A percentile compares a stretch with the other conserved stretches of the same genome.
These are phyloP conservation scores for Flammula alnicola DNA, from an alignment of 1,284 basidiomycete species.

Conservation along the genomic window DNA sequence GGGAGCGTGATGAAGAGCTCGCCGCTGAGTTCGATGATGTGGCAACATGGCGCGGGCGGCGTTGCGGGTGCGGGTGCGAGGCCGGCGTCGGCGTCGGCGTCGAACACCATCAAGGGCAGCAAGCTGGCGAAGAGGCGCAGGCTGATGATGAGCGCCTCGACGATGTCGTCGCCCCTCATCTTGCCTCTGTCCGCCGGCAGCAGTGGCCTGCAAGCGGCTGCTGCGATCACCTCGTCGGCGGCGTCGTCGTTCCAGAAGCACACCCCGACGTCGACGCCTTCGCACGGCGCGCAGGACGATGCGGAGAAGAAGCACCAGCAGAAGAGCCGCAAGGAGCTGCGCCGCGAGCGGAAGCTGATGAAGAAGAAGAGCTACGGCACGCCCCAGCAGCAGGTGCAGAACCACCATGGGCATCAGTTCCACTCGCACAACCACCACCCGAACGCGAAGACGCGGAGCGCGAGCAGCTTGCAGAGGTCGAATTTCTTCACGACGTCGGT, in stretches of 20 bases:
- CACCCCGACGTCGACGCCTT: constrained; percentile 24
- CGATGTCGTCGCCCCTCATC: constrained; percentile 29
- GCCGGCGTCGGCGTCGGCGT: constrained; percentile 5
- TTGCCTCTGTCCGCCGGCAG: constrained; percentile 23
- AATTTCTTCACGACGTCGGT: constrained; percentile 10
- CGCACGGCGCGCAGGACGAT: constrained; percentile 30
- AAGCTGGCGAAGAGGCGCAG: constrained; percentile 32
- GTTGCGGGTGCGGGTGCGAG: constrained; percentile 4
- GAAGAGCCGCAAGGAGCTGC: constrained; percentile 59
- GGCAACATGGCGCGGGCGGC: constrained; percentile 43
- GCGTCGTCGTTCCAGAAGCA: constrained; percentile 49
- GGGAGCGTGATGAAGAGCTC: constrained; percentile 55
- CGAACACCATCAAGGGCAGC: constrained; percentile 28
- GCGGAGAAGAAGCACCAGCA: constrained; percentile 28
- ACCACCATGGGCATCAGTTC: constrained; percentile 45
- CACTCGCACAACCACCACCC: constrained; percentile 67
- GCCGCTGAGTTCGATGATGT: constrained; percentile 60
- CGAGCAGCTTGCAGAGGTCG: constrained; percentile 61
- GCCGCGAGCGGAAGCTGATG: constrained; percentile 66
- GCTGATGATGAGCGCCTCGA: constrained; percentile 34
- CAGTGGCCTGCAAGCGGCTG: constrained; percentile 14
- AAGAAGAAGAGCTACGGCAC: constrained; percentile 63
- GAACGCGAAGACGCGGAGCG: constrained; percentile 66
- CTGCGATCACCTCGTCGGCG: constrained; percentile 56
- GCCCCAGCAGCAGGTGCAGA: constrained; percentile 36